These are phyloP conservation scores for Pythium biforme DNA, from an alignment of 352 stramenopile genomes.

Conservation along the genomic window DNA sequence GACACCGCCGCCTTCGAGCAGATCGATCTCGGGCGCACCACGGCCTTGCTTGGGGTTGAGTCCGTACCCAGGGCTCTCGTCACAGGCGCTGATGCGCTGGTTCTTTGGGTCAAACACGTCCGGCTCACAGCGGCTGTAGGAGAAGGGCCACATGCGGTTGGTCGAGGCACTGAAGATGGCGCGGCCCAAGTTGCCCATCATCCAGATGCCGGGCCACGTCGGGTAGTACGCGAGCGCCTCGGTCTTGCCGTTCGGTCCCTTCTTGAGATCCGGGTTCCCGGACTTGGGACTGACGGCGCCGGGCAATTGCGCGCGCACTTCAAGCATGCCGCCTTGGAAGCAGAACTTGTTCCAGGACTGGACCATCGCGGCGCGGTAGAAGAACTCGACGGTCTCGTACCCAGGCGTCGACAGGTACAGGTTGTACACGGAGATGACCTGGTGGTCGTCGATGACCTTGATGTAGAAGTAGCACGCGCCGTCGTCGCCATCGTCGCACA, in stretches of 20 bases:
- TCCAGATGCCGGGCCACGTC: constrained; percentile 20
- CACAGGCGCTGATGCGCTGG: constrained; percentile 86
- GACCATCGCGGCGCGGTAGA: constrained; percentile 69
- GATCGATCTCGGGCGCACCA: constrained; percentile 93
- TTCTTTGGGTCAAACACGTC: constrained; percentile 66
- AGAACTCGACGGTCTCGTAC: constrained; percentile 7
- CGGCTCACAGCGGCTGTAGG: constrained; percentile 80
- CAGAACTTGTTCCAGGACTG: constrained; percentile 95
- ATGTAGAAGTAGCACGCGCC: constrained; percentile 53
- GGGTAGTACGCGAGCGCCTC: constrained; percentile 16
- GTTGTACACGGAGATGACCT: constrained; percentile 2
- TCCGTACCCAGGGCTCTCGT: constrained; percentile 84
- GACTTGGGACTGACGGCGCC: constrained; percentile 68
- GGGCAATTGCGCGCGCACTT: constrained; percentile 89
- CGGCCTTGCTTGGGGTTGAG: constrained; percentile 46
- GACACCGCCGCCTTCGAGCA: constrained; percentile 85
- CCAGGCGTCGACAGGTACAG: background rate
- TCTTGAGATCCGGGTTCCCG: constrained; percentile 45
- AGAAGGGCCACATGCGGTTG: constrained; percentile 88
- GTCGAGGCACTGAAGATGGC: constrained; percentile 20
- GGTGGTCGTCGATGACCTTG: constrained; percentile 4
- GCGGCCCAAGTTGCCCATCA: constrained; percentile 17
- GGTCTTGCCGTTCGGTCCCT: constrained; percentile 23
- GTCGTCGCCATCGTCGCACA: constrained; percentile 40
- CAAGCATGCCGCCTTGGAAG: constrained; percentile 91